phyloP scores from a whole-genome alignment of 2,329 filamentous ascomycete genomes.

The Penicillium sp. region DNA sequence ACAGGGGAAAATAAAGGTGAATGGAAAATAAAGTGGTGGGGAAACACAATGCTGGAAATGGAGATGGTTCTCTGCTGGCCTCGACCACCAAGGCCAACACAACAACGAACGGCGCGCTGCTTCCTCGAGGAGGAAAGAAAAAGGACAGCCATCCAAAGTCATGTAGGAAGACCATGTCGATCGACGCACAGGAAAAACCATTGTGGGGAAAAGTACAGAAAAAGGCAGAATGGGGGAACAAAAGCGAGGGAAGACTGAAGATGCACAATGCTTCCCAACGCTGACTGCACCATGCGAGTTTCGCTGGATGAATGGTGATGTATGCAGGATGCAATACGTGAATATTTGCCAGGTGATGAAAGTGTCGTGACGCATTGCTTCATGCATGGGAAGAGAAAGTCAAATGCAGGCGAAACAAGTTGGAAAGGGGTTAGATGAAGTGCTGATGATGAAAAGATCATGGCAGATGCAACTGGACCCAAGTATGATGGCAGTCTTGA shows the following conservation, averaged over 20 bases:
- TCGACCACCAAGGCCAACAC: slow-evolving; percentile 6
- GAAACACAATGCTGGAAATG: slow-evolving; percentile 27
- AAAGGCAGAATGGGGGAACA: slow-evolving; percentile 8
- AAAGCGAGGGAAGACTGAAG: slow-evolving; percentile 13
- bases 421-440: slow-evolving; percentile 12
- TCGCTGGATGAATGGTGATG: slow-evolving; percentile 21
- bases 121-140: background rate
- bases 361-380: slow-evolving; percentile 33
- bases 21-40: slow-evolving; percentile 18
- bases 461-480: slow-evolving; percentile 31
- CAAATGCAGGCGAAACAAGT: slow-evolving; percentile 28
- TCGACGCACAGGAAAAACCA: background rate
- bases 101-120: background rate
- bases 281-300: slow-evolving; percentile 27
- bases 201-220: slow-evolving; percentile 6
- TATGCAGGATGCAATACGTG: slow-evolving; percentile 32
- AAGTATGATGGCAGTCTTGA: slow-evolving; percentile 34
- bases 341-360: slow-evolving; percentile 29
- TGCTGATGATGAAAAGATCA: slow-evolving; percentile 24
- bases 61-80: slow-evolving; percentile 4
- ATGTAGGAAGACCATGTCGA: slow-evolving; percentile 3
- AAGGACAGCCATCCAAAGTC: background rate
- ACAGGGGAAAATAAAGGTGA: slow-evolving; percentile 15
- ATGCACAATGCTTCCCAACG: slow-evolving; percentile 13
- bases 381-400: slow-evolving; percentile 22